These are phyloP conservation scores for Bacterosira constricta DNA, from an alignment of 108 stramenopile genomes.

Conservation along the genomic window DNA sequence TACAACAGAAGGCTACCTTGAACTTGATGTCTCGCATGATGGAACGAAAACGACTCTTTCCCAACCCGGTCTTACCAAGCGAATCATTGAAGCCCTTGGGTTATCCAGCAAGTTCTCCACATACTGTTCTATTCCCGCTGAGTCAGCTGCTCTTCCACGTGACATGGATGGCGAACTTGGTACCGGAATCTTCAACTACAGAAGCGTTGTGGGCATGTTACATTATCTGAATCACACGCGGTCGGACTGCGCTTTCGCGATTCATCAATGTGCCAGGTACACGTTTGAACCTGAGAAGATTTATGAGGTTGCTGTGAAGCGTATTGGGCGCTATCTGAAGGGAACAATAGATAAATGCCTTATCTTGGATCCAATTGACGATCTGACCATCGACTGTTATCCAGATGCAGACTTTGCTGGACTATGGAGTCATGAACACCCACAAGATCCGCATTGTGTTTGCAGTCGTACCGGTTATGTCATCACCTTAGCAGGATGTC, in stretches of 20 bases:
- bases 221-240: constrained; percentile 7
- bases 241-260: constrained; percentile 31
- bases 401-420: constrained; percentile 58
- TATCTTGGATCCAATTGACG: constrained; percentile 13
- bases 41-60: constrained; percentile 6
- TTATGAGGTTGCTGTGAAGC: constrained; percentile 21
- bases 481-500: constrained; percentile 36
- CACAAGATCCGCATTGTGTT: constrained; percentile 35
- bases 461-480: constrained; percentile 59
- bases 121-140: not conserved
- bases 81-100: constrained; percentile 56
- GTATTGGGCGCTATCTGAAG: constrained; percentile 37
- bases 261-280: constrained; percentile 27
- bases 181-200: not conserved
- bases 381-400: constrained; percentile 40
- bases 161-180: not conserved
- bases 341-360: constrained; percentile 41
- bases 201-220: not conserved
- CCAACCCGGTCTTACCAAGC: constrained; percentile 55
- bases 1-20: constrained; percentile 20
- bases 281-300: not conserved
- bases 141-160: not conserved
- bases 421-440: constrained; percentile 32
- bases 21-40: not conserved
- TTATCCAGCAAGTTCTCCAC: constrained; percentile 1